Conservation (phyloP, 2,329 filamentous ascomycete species). For the Fusarium equiseti region DNA sequence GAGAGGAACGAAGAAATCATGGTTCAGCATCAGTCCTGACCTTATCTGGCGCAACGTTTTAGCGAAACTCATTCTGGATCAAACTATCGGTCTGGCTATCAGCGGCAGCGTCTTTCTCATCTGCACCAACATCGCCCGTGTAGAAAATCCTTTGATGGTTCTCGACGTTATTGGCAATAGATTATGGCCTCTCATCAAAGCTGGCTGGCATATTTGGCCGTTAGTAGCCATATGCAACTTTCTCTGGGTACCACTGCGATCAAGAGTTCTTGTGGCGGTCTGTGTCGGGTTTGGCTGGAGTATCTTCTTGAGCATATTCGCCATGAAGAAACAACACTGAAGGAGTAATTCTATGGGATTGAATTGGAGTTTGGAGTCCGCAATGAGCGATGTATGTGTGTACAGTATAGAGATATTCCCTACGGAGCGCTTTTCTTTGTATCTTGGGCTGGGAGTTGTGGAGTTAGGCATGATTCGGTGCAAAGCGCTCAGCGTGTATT, state of each 20-base stretch:
- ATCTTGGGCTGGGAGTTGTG: conserved; percentile 10
- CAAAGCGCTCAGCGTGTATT: not conserved
- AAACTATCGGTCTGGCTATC: conserved; percentile 53
- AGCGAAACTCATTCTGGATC: conserved; percentile 53
- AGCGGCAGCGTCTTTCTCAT: conserved; percentile 52
- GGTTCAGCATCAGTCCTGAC: conserved; percentile 42
- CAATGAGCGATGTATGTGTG: not conserved
- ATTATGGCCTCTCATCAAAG: conserved; percentile 49
- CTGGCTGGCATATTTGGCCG: conserved; percentile 55
- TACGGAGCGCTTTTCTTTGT: conserved; percentile 27
- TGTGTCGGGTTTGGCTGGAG: conserved; percentile 55
- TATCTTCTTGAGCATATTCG: conserved; percentile 53
- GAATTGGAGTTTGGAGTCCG: conserved; percentile 17
- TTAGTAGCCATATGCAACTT: conserved; percentile 54
- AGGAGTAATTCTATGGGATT: not conserved
- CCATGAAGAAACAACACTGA: conserved; percentile 40
- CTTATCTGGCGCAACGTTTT: conserved; percentile 53
- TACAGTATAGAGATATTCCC: conserved; percentile 13
- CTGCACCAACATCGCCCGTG: conserved; percentile 53
- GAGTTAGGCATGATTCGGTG: not conserved
- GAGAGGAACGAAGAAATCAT: conserved; percentile 13
- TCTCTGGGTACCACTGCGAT: conserved; percentile 53
- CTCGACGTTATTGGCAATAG: conserved; percentile 47
- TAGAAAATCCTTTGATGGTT: conserved; percentile 43
- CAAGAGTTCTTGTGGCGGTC: conserved; percentile 52